Evolutionary conservation across 2,329 filamentous ascomycete species (phyloP).

Genomic region (Fonsecaea pedrosoi): DNA sequence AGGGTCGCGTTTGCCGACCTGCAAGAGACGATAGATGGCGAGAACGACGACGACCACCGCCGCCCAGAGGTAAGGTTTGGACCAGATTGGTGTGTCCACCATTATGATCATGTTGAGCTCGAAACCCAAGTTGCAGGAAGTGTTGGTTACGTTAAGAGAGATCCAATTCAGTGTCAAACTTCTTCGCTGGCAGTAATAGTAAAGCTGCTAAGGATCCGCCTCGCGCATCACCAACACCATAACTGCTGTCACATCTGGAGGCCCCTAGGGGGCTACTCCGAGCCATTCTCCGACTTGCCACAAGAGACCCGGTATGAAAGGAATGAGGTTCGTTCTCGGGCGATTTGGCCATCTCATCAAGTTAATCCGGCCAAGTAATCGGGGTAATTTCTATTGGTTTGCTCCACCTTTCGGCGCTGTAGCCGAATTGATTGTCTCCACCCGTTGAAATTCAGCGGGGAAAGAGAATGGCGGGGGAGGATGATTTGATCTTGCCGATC

Average conservation of each 20-base stretch:
- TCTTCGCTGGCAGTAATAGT: neutral
- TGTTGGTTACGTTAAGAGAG: neutral
- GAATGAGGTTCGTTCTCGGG: constrained; percentile 8
- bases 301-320: neutral
- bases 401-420: neutral
- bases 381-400: constrained; percentile 3
- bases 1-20: constrained; percentile 23
- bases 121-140: neutral
- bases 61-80: constrained; percentile 11
- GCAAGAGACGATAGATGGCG: constrained; percentile 21
- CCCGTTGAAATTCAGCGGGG: neutral
- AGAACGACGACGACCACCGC: constrained; percentile 7
- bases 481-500: neutral
- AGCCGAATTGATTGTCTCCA: neutral
- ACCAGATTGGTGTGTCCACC: constrained; percentile 5
- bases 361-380: constrained; percentile 8
- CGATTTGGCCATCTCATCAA: neutral
- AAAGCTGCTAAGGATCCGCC: neutral
- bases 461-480: neutral
- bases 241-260: neutral
- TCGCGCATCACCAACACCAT: neutral
- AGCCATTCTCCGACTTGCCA: neutral
- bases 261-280: neutral
- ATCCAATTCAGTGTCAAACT: neutral
- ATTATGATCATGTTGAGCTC: constrained; percentile 1